Evolutionary conservation across 192 early-diverging fungal species (phyloP).

Genomic region (Kappamyces sp.): DNA sequence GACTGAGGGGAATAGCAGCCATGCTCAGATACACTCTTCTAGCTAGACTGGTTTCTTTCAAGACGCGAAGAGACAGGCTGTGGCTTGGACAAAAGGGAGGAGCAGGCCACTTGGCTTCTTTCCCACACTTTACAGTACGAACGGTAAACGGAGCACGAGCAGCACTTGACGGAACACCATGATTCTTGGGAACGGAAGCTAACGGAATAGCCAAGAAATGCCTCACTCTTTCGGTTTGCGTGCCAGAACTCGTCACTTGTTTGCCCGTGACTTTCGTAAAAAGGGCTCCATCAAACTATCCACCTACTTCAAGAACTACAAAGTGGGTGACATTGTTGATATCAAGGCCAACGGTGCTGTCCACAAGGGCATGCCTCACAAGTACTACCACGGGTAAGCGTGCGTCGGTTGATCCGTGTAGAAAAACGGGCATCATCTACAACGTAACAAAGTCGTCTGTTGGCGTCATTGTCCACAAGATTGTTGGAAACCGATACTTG

Average conservation of each 20-base stretch:
- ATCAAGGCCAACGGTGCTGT: constrained; percentile 98
- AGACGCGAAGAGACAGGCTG: too few relatives aligned
- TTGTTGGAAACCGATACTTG: constrained; percentile 94
- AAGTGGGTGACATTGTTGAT: constrained; percentile 98
- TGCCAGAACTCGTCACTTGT: constrained; percentile 97
- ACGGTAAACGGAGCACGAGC: too few relatives aligned
- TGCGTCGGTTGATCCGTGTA: constrained; percentile 23
- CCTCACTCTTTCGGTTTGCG: constrained; percentile 88
- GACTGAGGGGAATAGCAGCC: too few relatives aligned
- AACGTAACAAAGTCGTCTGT: constrained; percentile 99
- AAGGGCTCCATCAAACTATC: constrained; percentile 89
- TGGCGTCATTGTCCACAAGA: constrained; percentile 98
- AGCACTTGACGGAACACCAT: too few relatives aligned
- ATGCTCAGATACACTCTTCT: too few relatives aligned
- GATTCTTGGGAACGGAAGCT: too few relatives aligned
- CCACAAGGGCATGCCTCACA: constrained; percentile 99
- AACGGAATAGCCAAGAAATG: too few relatives aligned
- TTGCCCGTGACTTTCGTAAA: constrained; percentile 92
- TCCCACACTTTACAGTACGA: too few relatives aligned
- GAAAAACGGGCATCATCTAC: constrained; percentile 97
- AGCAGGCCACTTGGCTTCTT: too few relatives aligned
- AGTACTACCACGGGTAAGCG: constrained; percentile 95
- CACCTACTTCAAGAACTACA: constrained; percentile 98
- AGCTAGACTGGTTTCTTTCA: too few relatives aligned
- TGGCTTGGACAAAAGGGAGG: too few relatives aligned